Evolutionary conservation across 257 asterid genomes (phyloP).

Genomic region (Orobanche coerulescens): DNA sequence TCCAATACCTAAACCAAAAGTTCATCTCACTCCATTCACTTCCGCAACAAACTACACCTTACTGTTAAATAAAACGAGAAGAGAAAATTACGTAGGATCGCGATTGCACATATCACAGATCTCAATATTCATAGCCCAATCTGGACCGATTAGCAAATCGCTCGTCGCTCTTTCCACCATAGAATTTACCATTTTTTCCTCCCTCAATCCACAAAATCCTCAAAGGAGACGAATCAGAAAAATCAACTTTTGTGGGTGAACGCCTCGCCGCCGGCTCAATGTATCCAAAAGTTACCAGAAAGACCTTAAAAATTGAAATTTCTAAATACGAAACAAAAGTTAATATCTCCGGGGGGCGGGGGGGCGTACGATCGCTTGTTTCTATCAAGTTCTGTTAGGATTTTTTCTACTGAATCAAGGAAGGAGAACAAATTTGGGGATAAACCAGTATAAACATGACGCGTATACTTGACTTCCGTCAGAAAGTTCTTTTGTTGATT

Average conservation of each 20-base stretch:
- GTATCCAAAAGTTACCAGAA: background rate
- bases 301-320: constrained; percentile 6
- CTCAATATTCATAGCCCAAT: constrained; percentile 99
- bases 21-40: background rate
- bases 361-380: constrained; percentile 40
- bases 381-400: constrained; percentile 30
- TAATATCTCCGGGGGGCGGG: constrained; percentile 28
- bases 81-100: constrained; percentile 75
- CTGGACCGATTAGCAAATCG: constrained; percentile 97
- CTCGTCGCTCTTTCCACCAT: constrained; percentile 97
- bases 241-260: background rate
- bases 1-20: constrained; percentile 6
- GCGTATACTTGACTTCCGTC: constrained; percentile 24
- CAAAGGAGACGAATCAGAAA: constrained; percentile 13
- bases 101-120: constrained; percentile 95
- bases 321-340: constrained; percentile 13
- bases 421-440: constrained; percentile 10
- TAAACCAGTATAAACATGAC: constrained; percentile 17
- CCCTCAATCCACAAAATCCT: constrained; percentile 28
- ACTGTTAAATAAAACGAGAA: background rate
- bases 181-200: constrained; percentile 64
- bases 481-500: constrained; percentile 5
- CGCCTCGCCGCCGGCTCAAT: constrained; percentile 20
- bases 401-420: constrained; percentile 24
- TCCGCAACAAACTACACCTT: constrained; percentile 1